Evolutionary conservation across 225 moss, liverwort and hornwort genomes (phyloP).

Genomic region (Rhytidiadelphus loreus): DNA sequence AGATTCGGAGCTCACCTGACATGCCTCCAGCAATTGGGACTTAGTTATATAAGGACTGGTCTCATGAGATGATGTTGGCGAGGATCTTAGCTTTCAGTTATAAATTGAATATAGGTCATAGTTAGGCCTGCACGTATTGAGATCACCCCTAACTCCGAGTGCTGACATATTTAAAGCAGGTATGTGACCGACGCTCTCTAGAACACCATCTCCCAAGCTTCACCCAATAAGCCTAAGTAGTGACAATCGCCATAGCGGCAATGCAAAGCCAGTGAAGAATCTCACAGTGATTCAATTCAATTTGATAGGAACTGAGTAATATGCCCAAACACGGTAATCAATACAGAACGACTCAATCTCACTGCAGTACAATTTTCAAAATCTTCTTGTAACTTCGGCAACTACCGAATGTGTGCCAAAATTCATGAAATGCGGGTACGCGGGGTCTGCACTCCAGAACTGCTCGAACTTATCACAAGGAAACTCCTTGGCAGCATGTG

Average conservation of each 20-base stretch:
- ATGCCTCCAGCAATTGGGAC: not conserved
- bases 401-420: too few relatives aligned
- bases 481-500: not conserved
- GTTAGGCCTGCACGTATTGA: not conserved
- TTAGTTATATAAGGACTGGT: too few relatives aligned
- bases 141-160: not conserved
- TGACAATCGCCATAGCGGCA: not conserved
- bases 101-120: not conserved
- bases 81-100: not conserved
- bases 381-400: too few relatives aligned
- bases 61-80: not conserved
- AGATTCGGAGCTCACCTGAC: not conserved
- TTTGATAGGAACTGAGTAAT: too few relatives aligned
- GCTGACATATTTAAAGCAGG: not conserved
- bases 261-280: not conserved
- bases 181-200: too few relatives aligned
- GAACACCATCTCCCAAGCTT: not conserved
- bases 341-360: too few relatives aligned
- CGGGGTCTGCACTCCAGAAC: not conserved
- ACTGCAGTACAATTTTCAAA: too few relatives aligned
- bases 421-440: not conserved
- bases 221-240: not conserved
- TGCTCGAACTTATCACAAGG: not conserved
- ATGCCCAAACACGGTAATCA: too few relatives aligned
- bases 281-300: not conserved